Percentiles rank a stretch among this genome's conserved stretches.
Conservation (phyloP, 176 grass and related monocot species). For the Ensete ventricosum region DNA sequence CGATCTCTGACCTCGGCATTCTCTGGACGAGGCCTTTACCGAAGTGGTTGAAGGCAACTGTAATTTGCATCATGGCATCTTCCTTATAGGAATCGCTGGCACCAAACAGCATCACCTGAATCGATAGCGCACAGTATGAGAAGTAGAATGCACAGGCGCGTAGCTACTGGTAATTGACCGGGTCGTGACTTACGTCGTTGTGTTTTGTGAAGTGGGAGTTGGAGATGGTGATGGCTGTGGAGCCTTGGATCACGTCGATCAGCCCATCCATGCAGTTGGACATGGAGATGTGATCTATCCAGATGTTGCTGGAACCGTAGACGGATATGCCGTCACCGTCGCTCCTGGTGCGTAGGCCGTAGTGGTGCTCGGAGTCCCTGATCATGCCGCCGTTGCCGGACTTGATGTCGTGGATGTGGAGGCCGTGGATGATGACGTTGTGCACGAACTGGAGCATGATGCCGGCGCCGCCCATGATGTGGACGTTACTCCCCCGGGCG, state of each 20-base stretch:
- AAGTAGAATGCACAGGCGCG: not conserved
- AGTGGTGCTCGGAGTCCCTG: constrained; percentile 6
- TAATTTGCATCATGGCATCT: not conserved
- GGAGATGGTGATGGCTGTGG: constrained; percentile 6
- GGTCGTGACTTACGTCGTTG: not conserved
- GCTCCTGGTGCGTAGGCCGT: not conserved
- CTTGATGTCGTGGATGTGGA: constrained; percentile 17
- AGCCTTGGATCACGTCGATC: constrained; percentile 1
- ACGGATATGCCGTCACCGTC: constrained; percentile 10
- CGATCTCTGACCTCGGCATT: not conserved
- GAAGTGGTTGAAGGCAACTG: too few relatives aligned
- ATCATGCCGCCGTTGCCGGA: not conserved
- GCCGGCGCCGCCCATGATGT: constrained; percentile 44
- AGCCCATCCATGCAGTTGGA: not conserved
- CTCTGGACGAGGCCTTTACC: not conserved
- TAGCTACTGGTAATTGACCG: too few relatives aligned
- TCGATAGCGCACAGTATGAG: not conserved
- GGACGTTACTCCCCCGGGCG: constrained; percentile 65
- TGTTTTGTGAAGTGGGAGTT: not conserved
- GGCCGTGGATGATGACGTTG: constrained; percentile 15
- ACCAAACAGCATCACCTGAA: not conserved
- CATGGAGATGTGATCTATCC: constrained; percentile 3
- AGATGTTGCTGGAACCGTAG: constrained; percentile 2
- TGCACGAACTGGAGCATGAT: constrained; percentile 1
- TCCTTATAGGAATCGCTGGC: not conserved